A percentile compares a stretch with the other conserved stretches of the same genome.
phyloP scores from a whole-genome alignment of 2,329 filamentous ascomycete genomes.

The Leptographium radiaticola region DNA sequence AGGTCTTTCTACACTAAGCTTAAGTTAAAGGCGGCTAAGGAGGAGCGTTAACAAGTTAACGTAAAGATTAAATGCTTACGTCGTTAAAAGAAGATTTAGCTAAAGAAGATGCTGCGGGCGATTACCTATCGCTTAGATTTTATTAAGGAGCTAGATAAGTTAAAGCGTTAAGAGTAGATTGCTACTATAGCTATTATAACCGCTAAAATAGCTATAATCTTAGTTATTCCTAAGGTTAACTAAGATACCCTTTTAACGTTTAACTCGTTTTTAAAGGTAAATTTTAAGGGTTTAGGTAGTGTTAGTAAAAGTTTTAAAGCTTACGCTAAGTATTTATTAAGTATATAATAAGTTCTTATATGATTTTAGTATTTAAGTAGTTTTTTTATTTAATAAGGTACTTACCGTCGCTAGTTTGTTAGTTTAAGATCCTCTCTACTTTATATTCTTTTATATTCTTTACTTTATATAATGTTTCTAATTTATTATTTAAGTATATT shows the following conservation, averaged over 20 bases:
- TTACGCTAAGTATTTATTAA: not conserved
- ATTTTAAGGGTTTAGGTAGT: not conserved
- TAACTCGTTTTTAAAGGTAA: not conserved
- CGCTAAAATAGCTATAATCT: not conserved
- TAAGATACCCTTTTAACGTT: not conserved
- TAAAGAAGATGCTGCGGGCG: too few species aligned
- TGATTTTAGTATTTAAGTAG: not conserved
- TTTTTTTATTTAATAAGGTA: not conserved
- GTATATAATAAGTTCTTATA: not conserved
- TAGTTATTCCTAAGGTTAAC: not conserved
- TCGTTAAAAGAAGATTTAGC: too few species aligned
- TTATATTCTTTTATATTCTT: not conserved
- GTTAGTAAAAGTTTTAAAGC: not conserved
- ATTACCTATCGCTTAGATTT: too few species aligned
- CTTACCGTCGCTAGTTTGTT: not conserved
- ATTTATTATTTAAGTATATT: not conserved
- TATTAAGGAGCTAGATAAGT: not conserved
- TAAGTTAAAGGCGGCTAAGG: too few species aligned
- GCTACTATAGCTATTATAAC: not conserved
- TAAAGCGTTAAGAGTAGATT: not conserved
- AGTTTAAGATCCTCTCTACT: not conserved
- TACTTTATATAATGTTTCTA: not conserved
- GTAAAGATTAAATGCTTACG: too few species aligned
- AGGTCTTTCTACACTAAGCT: too few species aligned
- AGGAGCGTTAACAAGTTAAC: too few species aligned